These are phyloP conservation scores for Paramyrothecium roridum DNA, from an alignment of 2,329 filamentous ascomycete genomes.

Conservation along the genomic window DNA sequence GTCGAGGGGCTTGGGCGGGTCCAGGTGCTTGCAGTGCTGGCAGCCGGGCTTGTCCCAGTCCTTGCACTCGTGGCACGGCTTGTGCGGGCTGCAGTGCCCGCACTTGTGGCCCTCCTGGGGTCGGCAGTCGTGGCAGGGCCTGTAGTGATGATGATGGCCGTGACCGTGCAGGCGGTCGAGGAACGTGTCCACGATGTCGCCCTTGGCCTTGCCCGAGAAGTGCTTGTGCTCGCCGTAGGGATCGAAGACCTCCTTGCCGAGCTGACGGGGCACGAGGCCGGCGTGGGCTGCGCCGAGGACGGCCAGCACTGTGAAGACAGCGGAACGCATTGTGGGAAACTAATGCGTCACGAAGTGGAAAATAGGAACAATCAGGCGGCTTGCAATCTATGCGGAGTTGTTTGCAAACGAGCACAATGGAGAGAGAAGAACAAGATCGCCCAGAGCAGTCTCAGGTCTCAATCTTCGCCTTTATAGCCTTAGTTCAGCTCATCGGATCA, in stretches of 20 bases:
- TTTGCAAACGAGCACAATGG: background rate
- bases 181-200: background rate
- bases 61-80: background rate
- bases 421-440: background rate
- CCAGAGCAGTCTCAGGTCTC: background rate
- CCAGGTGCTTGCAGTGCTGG: conserved; percentile 2
- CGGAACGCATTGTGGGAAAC: conserved; percentile 14
- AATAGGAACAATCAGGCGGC: background rate
- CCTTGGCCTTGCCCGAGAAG: background rate
- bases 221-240: background rate
- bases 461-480: background rate
- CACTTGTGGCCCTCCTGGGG: background rate
- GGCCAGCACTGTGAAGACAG: conserved; percentile 17
- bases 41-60: background rate
- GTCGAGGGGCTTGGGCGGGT: conserved; percentile 9
- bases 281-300: conserved; percentile 17
- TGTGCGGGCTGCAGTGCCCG: background rate
- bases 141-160: background rate
- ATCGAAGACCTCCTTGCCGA: background rate
- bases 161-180: background rate
- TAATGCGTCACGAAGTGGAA: background rate
- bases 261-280: conserved; percentile 1
- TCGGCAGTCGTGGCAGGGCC: background rate
- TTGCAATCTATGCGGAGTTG: background rate
- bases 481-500: background rate